phyloP scores from a whole-genome alignment of 2,329 filamentous ascomycete species.

The Neopestalotiopsis rosae region DNA sequence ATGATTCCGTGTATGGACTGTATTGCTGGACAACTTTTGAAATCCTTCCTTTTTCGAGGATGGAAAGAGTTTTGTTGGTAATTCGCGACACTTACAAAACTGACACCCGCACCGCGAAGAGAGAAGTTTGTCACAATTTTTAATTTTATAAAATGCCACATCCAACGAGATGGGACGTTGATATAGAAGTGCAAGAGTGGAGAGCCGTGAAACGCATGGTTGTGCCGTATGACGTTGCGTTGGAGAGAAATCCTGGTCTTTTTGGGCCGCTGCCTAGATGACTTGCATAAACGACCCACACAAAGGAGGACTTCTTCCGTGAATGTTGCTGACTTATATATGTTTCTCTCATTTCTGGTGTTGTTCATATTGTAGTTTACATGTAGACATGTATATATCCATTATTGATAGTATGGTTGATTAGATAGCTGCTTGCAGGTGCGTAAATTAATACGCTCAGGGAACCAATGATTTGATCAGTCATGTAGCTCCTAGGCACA shows the following conservation, averaged over 20 bases:
- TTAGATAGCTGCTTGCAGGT: no score
- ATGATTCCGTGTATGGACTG: not conserved
- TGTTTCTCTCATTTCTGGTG: no score
- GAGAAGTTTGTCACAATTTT: not conserved
- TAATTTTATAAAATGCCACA: not conserved
- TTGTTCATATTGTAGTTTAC: no score
- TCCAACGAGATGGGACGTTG: not conserved
- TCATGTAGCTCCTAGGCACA: no score
- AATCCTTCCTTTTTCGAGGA: not conserved
- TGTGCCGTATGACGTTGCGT: conserved; percentile 6
- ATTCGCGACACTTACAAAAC: not conserved
- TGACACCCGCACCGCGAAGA: not conserved
- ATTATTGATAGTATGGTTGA: not conserved
- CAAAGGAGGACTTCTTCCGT: conserved; percentile 1
- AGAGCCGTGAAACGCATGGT: not conserved
- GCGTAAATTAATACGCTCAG: no score
- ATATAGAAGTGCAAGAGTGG: not conserved
- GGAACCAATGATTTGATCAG: no score
- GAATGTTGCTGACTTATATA: not conserved
- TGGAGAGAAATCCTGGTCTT: not conserved
- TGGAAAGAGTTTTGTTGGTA: not conserved
- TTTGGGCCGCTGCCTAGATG: not conserved
- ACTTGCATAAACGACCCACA: conserved; percentile 6
- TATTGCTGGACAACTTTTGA: not conserved
- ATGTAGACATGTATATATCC: not conserved